Base-by-base conservation (phyloP, 2,329 filamentous ascomycete species). In the Phyllosticta citribraziliensis region DNA sequence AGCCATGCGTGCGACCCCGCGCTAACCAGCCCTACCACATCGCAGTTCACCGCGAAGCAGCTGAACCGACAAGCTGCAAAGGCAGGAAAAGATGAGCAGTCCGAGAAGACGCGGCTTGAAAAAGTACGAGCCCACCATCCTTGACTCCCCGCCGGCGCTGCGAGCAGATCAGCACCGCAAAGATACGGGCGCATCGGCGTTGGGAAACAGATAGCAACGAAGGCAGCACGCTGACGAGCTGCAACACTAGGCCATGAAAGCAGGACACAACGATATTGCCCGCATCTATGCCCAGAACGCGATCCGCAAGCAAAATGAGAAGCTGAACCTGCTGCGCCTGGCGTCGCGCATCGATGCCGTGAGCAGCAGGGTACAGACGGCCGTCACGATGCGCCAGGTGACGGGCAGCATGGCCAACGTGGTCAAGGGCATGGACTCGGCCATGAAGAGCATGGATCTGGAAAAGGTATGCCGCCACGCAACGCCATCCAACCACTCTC, bases 251-350 rank as follows among this genome's bases (percentile, higher is more conserved):
- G 83, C 82, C 30, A 83, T 86, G 72, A 80, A 83, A 70, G 78
- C 82, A 72, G 78, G 78, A 65, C 81, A 84, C 70, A 74, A 75
- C 66, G 83, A 85, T 67, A 84, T 85, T 65, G 83, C 83, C 20
- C 82, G 83, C 67, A 83, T 85, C 68, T 84, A 85, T 72, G 83
- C 83, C 27, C 80, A 84, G 66, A 85, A 85, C 69, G 82, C 82
- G 10, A 84, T 85, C 64, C 80, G 83, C 56, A 85, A 85, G 71
- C 80, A 83, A 68, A 84, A 84, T 66, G 83, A 85, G 72, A 80
- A 83, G 65, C 71, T 84, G 62, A 84, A 85, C 67, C 76, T 85
- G 50, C 73, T 85, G 40, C 75, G 81, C 35, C 74, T 85, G 30
- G 81, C 78, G 25, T 82, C 79, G 47, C 74, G 82, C 33, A 83